Evolutionary conservation across 352 stramenopile species (phyloP).

Genomic region (Phytopythium ostracodes): DNA sequence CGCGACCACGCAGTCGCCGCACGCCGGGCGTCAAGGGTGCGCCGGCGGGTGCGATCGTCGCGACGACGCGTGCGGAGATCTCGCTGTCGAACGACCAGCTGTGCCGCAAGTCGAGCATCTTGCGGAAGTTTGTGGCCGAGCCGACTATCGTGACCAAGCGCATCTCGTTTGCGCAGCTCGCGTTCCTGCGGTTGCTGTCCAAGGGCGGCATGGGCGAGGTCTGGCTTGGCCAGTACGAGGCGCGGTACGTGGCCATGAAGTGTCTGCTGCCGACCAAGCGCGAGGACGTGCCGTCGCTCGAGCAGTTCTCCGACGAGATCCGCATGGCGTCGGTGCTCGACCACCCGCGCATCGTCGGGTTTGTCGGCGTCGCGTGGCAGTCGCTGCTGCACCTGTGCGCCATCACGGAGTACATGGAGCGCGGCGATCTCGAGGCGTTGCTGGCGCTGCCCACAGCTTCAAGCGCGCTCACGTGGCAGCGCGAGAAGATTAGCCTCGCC

Average conservation of each 20-base stretch:
- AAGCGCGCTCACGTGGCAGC: slow-evolving; percentile 43
- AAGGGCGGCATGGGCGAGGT: slow-evolving; percentile 81
- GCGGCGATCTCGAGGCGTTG: slow-evolving; percentile 60
- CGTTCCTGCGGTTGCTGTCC: slow-evolving; percentile 60
- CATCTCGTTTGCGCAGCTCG: slow-evolving; percentile 72
- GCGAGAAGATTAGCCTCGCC: slow-evolving; percentile 55
- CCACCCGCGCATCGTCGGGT: slow-evolving; percentile 78
- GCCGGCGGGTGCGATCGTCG: slow-evolving; percentile 25
- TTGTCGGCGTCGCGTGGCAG: slow-evolving; percentile 80
- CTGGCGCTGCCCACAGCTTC: slow-evolving; percentile 34
- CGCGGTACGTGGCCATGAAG: slow-evolving; percentile 76
- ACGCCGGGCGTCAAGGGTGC: slow-evolving; percentile 17
- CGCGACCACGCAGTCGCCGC: slow-evolving; percentile 27
- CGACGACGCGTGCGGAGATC: slow-evolving; percentile 41
- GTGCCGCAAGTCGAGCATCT: slow-evolving; percentile 45
- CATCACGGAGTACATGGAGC: slow-evolving; percentile 76
- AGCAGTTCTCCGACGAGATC: slow-evolving; percentile 83
- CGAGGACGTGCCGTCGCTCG: slow-evolving; percentile 49
- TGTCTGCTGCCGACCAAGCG: slow-evolving; percentile 63
- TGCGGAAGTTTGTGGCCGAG: slow-evolving; percentile 62
- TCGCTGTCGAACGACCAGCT: slow-evolving; percentile 65
- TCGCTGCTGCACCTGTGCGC: slow-evolving; percentile 68
- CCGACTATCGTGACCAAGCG: slow-evolving; percentile 68
- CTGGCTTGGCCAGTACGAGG: slow-evolving; percentile 76
- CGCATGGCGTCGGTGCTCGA: slow-evolving; percentile 70